Base-by-base conservation (phyloP, 768 basidiomycete genomes). In the Hirschioporus abietinus region DNA sequence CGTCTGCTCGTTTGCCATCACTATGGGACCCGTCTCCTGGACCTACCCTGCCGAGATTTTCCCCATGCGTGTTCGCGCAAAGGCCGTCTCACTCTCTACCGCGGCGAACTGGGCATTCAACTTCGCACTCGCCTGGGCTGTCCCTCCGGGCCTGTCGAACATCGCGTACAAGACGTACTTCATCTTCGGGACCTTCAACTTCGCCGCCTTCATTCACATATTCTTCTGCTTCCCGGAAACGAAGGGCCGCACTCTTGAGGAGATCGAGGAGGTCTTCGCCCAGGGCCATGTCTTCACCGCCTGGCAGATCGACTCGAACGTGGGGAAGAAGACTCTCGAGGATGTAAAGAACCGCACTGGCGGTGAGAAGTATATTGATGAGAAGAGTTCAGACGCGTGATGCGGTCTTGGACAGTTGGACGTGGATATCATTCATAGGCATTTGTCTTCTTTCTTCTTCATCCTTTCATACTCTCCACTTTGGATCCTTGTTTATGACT, bases 221-320 rank as follows among this genome's bases (percentile, higher is more conserved):
- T 79, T 88, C 72, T 91, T 92, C 83, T 88, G 88, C 82, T 92
- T 85, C 82, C 91, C 90, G 15, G 91, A 92, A 76, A 91, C 90
- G 1, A 86, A 86, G 17, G 86, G 86, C 4, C 82, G 89, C 0
- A 84, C 88, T 1, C 83, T 93, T 9, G 91, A 93, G 76, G 91
- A 93, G 75, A 82, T 92, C 58, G 91, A 93, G 73, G 90, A 88
- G 6, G 84, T 92, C 69, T 92, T 93, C 79, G 77, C 79, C 6
- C 84, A 87, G 70, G 89, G 89, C 0, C 85, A 92, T 70, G 73
- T 76, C 35, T 92, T 88, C 77, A 80, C 86, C 20, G 90, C 91
- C 6, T 92, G 91, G 91, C 83, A 82, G 68, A 82, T 91, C 68
- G 80, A 81, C 52, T 81, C 82, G 68, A 75, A 86, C 36, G 85